Base-by-base conservation (phyloP, 202 grass and related monocot genomes). In the Brachypodium distachyon region DNA sequence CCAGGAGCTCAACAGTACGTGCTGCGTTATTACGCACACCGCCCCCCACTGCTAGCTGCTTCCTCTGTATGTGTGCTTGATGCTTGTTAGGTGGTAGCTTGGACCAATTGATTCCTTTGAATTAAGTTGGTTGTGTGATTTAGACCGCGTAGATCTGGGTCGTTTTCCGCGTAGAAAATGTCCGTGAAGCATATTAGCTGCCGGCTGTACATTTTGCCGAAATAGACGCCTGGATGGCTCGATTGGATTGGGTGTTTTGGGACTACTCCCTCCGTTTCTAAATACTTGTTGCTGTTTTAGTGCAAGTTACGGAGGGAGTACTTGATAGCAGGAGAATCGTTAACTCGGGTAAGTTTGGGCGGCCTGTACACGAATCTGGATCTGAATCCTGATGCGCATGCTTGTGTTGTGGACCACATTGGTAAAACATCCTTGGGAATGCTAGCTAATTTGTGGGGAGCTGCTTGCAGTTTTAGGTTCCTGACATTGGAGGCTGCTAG, bases 1-100 rank as follows among this genome's bases (percentile, higher is more conserved):
- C 48, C 89, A 93, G 79, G 92, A 99, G 83, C 96, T 99, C 81
- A 99, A 85, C 87, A 96, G 96, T 99, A 89, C 31, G 76, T 49
- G 0, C 47, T 52, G n/a, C n/a, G n/a, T n/a, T n/a, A n/a, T n/a
- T n/a, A n/a, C n/a, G n/a, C n/a, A n/a, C n/a, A n/a, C n/a, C n/a
- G n/a, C n/a, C n/a, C n/a, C n/a, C n/a, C n/a, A n/a, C n/a, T n/a
- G n/a, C n/a, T 31, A 13, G 33, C 25, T 53, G 17, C 42, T 67
- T 5, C 23, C 23, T 43, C 25, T 21, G 3, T 26, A 16, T 48
- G 75, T 16, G 76, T 67, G 71, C 38, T 62, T 52, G 37, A n/a
- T 29, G 0, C 55, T 55, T 21, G 40, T 61, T 38, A 41, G 3
- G 12, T 18, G n/a, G n/a, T 64, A 9, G 32, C 27, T 63, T 10